Conservation (phyloP, 2,329 filamentous ascomycete species). For the Curvularia spicifera region DNA sequence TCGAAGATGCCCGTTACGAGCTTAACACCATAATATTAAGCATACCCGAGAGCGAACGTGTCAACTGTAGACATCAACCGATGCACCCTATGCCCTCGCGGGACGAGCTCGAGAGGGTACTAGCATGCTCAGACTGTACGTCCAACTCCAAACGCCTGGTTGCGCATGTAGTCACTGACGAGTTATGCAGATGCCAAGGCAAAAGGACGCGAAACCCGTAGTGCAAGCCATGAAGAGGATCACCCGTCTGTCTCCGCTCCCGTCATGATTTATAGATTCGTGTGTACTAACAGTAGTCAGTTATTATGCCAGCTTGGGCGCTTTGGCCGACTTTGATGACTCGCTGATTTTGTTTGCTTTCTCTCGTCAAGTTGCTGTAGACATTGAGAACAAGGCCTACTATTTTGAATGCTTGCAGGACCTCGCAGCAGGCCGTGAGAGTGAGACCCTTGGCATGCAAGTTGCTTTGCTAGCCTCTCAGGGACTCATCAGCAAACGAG, state of each 20-base stretch:
- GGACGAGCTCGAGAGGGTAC: constrained; percentile 47
- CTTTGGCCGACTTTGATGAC: constrained; percentile 67
- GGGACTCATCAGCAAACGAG: constrained; percentile 63
- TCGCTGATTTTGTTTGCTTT: constrained; percentile 67
- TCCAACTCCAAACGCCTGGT: constrained; percentile 4
- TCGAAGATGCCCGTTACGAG: constrained; percentile 68
- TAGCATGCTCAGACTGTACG: constrained; percentile 49
- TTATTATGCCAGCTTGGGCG: constrained; percentile 68
- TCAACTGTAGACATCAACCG: constrained; percentile 38
- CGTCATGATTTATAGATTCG: not conserved
- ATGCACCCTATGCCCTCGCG: constrained; percentile 46
- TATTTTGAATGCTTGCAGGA: constrained; percentile 71
- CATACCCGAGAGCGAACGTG: constrained; percentile 39
- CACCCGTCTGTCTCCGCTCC: constrained; percentile 38
- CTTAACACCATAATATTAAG: constrained; percentile 60
- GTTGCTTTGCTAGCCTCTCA: constrained; percentile 64
- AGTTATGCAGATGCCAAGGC: constrained; percentile 32
- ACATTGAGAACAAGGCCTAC: constrained; percentile 62
- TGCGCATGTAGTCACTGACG: constrained; percentile 18
- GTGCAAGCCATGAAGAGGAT: constrained; percentile 43
- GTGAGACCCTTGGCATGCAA: constrained; percentile 63
- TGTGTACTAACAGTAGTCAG: constrained; percentile 37
- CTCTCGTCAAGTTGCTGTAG: constrained; percentile 63
- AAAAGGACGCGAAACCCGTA: constrained; percentile 36
- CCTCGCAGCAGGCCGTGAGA: constrained; percentile 63